These are phyloP conservation scores for Aspergillus eucalypticola DNA, from an alignment of 2,329 filamentous ascomycete genomes.

Conservation along the genomic window DNA sequence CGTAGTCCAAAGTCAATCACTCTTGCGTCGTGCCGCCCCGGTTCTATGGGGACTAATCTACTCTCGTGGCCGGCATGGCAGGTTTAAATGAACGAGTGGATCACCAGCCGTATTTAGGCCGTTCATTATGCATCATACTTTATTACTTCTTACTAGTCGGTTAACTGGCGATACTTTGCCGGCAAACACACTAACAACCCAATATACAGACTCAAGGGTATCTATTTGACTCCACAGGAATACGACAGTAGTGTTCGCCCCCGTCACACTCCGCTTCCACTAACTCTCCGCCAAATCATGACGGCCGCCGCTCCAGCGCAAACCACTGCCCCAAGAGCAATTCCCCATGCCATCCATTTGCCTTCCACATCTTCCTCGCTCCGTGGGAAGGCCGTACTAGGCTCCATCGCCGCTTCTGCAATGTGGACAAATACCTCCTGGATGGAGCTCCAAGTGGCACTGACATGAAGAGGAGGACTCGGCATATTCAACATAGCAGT, in stretches of 20 bases:
- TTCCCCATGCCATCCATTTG: conserved; percentile 81
- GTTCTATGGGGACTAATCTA: background rate
- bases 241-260: background rate
- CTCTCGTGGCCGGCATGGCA: background rate
- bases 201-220: background rate
- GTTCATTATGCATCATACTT: background rate
- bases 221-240: conserved; percentile 1
- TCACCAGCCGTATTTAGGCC: background rate
- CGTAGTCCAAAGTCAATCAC: background rate
- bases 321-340: conserved; percentile 73
- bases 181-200: too few relatives aligned
- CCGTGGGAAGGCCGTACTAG: conserved; percentile 84
- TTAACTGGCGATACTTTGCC: too few relatives aligned
- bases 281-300: conserved; percentile 60
- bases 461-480: conserved; percentile 82
- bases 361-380: conserved; percentile 76
- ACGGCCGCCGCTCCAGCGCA: conserved; percentile 60
- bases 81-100: background rate
- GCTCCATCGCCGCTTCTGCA: conserved; percentile 88
- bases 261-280: conserved; percentile 35
- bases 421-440: conserved; percentile 89
- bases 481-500: conserved; percentile 83
- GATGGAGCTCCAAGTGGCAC: conserved; percentile 90
- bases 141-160: too few relatives aligned
- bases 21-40: background rate